phyloP scores from a whole-genome alignment of 2,329 filamentous ascomycete species.

The Colletotrichum tropicicola region DNA sequence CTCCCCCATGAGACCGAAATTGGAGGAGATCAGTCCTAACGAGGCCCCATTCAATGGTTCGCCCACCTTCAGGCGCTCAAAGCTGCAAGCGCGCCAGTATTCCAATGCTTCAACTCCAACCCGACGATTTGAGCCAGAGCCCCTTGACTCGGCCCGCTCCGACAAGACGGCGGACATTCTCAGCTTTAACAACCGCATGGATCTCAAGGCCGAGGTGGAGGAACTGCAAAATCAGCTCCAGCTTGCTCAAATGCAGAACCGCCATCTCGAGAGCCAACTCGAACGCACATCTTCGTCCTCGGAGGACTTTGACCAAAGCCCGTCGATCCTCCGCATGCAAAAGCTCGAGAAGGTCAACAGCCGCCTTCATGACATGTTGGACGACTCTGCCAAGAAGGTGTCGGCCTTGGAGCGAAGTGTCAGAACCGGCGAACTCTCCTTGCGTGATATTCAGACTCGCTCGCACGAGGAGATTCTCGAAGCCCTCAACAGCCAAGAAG shows the following conservation, averaged over 20 bases:
- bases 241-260: conserved; percentile 93
- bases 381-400: conserved; percentile 92
- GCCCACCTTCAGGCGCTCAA: conserved; percentile 72
- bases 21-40: conserved; percentile 90
- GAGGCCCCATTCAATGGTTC: conserved; percentile 79
- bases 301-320: conserved; percentile 77
- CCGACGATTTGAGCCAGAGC: conserved; percentile 73
- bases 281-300: conserved; percentile 72
- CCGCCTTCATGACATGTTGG: conserved; percentile 90
- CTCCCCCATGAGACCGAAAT: conserved; percentile 74
- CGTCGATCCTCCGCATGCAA: conserved; percentile 82
- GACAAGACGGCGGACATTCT: conserved; percentile 87
- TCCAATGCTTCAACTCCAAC: conserved; percentile 83
- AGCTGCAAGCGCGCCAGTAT: conserved; percentile 64
- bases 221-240: conserved; percentile 94
- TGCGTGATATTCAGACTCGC: conserved; percentile 91
- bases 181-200: conserved; percentile 87
- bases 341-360: conserved; percentile 94
- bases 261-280: conserved; percentile 88
- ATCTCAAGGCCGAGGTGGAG: conserved; percentile 89
- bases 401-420: conserved; percentile 89
- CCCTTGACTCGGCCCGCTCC: conserved; percentile 79
- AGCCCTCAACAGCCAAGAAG: conserved; percentile 90
- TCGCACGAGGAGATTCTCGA: conserved; percentile 96
- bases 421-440: conserved; percentile 84